A percentile compares a stretch with the other conserved stretches of the same genome.
phyloP scores from a whole-genome alignment of 2,329 filamentous ascomycete species.

The Paecilomyces variotii region DNA sequence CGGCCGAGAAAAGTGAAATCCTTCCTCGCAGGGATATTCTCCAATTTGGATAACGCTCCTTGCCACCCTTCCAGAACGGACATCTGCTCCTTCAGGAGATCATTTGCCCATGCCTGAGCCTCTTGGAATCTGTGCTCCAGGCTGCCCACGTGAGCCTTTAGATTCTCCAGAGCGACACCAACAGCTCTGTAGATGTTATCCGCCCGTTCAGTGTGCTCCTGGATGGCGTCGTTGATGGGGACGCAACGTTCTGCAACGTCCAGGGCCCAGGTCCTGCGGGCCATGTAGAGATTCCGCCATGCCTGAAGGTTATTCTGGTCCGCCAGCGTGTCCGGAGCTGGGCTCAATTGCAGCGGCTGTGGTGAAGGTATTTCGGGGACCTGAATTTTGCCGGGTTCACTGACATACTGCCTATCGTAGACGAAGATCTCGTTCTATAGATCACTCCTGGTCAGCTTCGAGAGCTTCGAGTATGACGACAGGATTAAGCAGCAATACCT shows the following conservation, averaged over 20 bases:
- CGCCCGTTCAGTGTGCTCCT: slow-evolving; percentile 42
- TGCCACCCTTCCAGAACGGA: slow-evolving; percentile 38
- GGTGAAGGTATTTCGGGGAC: slow-evolving; percentile 46
- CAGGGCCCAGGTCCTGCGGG: slow-evolving; percentile 71
- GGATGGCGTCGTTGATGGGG: slow-evolving; percentile 53
- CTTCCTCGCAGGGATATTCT: slow-evolving; percentile 35
- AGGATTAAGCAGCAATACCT: slow-evolving; percentile 47
- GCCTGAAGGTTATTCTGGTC: slow-evolving; percentile 72
- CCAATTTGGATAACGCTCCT: slow-evolving; percentile 26
- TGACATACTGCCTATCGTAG: slow-evolving; percentile 72
- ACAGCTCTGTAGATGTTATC: slow-evolving; percentile 63
- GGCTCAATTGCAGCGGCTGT: slow-evolving; percentile 51
- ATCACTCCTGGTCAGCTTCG: not conserved
- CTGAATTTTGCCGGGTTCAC: slow-evolving; percentile 38
- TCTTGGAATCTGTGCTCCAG: slow-evolving; percentile 39
- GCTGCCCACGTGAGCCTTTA: slow-evolving; percentile 40
- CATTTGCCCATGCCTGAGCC: slow-evolving; percentile 39
- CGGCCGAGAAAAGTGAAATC: slow-evolving; percentile 35
- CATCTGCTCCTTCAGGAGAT: slow-evolving; percentile 36
- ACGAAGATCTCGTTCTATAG: slow-evolving; percentile 77
- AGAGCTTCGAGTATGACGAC: not conserved
- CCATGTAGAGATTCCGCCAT: slow-evolving; percentile 83
- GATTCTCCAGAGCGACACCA: slow-evolving; percentile 75
- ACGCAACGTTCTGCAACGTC: slow-evolving; percentile 61
- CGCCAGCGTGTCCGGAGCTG: slow-evolving; percentile 69